Evolutionary conservation across 768 basidiomycete species (phyloP).

Genomic region (Lactifluus echinatus): DNA sequence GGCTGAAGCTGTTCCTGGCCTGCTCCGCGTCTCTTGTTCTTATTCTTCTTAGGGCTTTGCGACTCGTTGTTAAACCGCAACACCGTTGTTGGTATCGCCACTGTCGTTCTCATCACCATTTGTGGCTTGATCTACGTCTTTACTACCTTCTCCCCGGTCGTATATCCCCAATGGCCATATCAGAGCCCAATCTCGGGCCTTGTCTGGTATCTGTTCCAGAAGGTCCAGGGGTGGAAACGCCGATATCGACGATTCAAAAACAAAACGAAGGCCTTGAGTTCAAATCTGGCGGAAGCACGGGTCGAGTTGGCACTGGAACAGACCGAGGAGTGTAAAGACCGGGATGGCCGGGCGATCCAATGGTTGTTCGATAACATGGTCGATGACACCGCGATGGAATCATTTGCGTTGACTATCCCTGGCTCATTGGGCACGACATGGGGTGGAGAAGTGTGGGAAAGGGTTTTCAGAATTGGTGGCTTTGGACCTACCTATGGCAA

Average conservation of each 20-base stretch:
- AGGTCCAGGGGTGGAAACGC: not conserved
- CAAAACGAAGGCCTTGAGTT: not conserved
- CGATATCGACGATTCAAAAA: not conserved
- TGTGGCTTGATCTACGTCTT: slow-evolving; percentile 13
- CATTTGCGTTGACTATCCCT: not conserved
- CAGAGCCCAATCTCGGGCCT: slow-evolving; percentile 1
- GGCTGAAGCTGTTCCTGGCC: not conserved
- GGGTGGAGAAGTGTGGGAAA: not conserved
- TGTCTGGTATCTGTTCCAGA: slow-evolving; percentile 6
- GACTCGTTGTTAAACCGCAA: slow-evolving; percentile 32
- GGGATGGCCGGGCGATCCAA: not conserved
- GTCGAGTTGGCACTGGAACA: slow-evolving; percentile 7
- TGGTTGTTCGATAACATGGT: not conserved
- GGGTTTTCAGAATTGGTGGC: too few relatives aligned
- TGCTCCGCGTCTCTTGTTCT: not conserved
- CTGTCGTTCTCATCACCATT: not conserved
- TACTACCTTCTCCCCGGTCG: not conserved
- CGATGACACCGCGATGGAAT: not conserved
- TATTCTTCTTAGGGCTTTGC: slow-evolving; percentile 17
- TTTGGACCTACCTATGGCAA: too few relatives aligned
- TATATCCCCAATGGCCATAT: slow-evolving; percentile 4
- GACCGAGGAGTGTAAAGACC: not conserved
- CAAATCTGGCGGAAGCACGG: not conserved
- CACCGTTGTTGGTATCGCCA: not conserved
- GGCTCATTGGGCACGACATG: not conserved